Percentiles rank a stretch among this genome's conserved stretches.
Conservation (phyloP, 768 basidiomycete species). For the Mycena floridula region DNA sequence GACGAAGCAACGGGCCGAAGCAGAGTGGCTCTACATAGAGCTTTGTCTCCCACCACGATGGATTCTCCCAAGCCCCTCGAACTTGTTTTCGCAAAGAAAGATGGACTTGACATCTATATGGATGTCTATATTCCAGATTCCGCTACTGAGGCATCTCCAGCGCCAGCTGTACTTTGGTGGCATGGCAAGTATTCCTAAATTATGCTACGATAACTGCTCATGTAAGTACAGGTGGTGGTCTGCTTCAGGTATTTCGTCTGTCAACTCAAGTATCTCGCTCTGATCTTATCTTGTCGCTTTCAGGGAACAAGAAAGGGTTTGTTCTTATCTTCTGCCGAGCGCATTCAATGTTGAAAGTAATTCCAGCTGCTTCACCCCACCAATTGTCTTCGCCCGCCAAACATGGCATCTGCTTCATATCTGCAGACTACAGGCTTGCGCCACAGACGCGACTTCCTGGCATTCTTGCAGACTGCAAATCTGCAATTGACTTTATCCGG, state of each 20-base stretch:
- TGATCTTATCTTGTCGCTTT: not conserved
- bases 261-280: not conserved
- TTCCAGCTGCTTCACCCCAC: conserved; percentile 25
- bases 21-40: too few relatives aligned
- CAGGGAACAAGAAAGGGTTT: conserved; percentile 23
- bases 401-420: conserved; percentile 25
- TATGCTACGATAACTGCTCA: not conserved
- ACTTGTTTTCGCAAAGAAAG: conserved; percentile 23
- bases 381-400: conserved; percentile 24
- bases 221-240: conserved; percentile 22
- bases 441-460: conserved; percentile 29
- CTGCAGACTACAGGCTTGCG: conserved; percentile 30
- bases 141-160: conserved; percentile 21
- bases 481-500: conserved; percentile 26
- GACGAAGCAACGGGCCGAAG: too few relatives aligned
- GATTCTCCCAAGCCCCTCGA: conserved; percentile 17
- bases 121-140: conserved; percentile 27
- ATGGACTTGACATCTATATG: conserved; percentile 26
- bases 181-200: conserved; percentile 19
- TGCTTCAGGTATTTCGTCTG: conserved; percentile 18
- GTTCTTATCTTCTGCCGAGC: not conserved
- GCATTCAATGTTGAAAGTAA: not conserved
- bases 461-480: conserved; percentile 27
- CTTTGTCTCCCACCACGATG: conserved; percentile 5
- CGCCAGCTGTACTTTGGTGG: conserved; percentile 29